These are phyloP conservation scores for Jatropha podagrica DNA, from an alignment of 441 rosid genomes.

Conservation along the genomic window DNA sequence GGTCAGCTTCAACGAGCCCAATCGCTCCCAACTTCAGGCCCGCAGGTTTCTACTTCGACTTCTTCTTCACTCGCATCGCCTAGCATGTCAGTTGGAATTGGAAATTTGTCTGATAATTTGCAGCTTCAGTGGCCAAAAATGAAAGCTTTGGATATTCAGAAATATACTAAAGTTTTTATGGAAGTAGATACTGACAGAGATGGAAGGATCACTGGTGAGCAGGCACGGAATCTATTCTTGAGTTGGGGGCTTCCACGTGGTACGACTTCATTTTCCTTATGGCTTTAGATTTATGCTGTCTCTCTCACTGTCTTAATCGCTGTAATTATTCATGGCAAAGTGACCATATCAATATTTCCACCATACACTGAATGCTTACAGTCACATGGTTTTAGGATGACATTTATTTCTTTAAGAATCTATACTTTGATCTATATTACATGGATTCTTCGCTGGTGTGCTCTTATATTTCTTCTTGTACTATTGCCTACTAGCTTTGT, in stretches of 20 bases:
- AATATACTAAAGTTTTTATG: constrained; percentile 82
- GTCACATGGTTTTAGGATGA: neutral
- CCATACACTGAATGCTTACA: neutral
- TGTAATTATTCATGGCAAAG: constrained; percentile 1
- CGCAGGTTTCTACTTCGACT: constrained; percentile 50
- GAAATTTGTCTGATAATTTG: constrained; percentile 53
- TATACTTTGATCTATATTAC: neutral
- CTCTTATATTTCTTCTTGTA: neutral
- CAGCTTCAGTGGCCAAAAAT: constrained; percentile 83
- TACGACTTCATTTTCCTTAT: constrained; percentile 29
- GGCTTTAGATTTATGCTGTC: neutral
- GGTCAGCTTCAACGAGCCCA: constrained; percentile 54
- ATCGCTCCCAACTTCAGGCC: constrained; percentile 48
- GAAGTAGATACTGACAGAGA: constrained; percentile 93
- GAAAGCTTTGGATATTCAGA: constrained; percentile 85
- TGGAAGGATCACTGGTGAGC: constrained; percentile 92
- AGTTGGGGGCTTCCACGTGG: constrained; percentile 99
- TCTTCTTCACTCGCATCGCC: constrained; percentile 47
- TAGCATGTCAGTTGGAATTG: constrained; percentile 53
- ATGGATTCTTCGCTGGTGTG: neutral
- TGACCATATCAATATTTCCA: neutral
- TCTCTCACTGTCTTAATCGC: neutral
- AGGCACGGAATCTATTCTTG: constrained; percentile 85
- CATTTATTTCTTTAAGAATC: neutral
- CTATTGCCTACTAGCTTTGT: constrained; percentile 7